Evolutionary conservation across 1,284 basidiomycete genomes (phyloP), one percentile per base, ranked within the genome.

Genomic region (Trametes polyzona): DNA sequence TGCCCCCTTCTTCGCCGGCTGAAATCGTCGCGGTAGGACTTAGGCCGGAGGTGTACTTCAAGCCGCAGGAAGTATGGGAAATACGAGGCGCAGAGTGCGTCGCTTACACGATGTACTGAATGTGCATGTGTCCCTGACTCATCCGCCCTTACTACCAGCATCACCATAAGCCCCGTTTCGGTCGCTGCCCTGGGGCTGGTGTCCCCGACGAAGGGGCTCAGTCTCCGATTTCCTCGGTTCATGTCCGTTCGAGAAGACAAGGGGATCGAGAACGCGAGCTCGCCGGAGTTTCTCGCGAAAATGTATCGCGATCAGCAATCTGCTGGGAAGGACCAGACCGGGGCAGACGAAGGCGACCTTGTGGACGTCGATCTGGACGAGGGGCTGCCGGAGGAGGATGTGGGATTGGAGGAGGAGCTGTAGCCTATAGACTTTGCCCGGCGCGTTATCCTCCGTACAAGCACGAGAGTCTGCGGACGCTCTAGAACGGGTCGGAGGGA

Each of bases 151-250:
- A 11, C 24, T n/a, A 21, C 19, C 63, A 93, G 92, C 69, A 84
- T 96, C 62, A 96, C 95, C 0, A 74, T 95, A 37, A 95, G 93
- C 50, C 95, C 95, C 0, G 87, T 95, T 12, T 97, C 95, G 26
- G 78, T 89, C 2, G 95, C 95, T 9, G 93, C 92, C 0, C 76
- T 83, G 43, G 87, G 88, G 3, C 70, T 87, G n/a, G 78, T 90
- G 1, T 86, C 87, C 17, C 75, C 78, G 4, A 78, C 80, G 59
- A 80, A 90, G 39, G 95, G 95, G 1, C 75, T 94, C 26, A 90
- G 87, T 63, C 75, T 98, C 11, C 87, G 96, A 14, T 98, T 98
- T 75, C 95, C 96, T 26, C 83, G 96, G 39, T 97, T 96, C 74
- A 78, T 96, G 57, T 82, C 81, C 59, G 72, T 87, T 14, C 81